Evolutionary conservation across 768 basidiomycete species (phyloP).

Genomic region (Nevesoporus exiguus): DNA sequence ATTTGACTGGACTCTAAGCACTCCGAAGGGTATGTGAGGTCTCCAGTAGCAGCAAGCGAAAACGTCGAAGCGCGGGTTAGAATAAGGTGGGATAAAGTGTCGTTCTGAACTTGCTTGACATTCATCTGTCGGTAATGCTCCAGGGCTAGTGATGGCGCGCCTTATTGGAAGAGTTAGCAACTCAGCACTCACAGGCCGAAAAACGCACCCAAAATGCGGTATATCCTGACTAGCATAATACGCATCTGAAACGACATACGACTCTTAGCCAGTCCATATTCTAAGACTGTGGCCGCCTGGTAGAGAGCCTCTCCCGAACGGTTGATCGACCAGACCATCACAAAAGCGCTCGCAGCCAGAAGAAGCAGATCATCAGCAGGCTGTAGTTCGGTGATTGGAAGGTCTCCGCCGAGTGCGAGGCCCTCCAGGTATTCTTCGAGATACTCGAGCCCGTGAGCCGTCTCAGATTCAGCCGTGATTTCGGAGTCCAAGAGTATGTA

Average conservation of each 20-base stretch:
- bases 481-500: constrained; percentile 49
- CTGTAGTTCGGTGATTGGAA: constrained; percentile 78
- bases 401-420: constrained; percentile 59
- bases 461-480: constrained; percentile 56
- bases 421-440: constrained; percentile 61
- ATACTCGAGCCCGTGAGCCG: constrained; percentile 48
- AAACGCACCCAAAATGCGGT: constrained; percentile 69
- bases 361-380: constrained; percentile 83
- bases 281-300: constrained; percentile 62
- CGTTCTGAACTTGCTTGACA: constrained; percentile 83
- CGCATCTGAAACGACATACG: constrained; percentile 78
- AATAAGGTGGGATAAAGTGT: constrained; percentile 83
- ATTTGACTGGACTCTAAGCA: constrained; percentile 79
- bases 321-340: constrained; percentile 59
- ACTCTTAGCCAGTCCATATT: constrained; percentile 69
- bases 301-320: constrained; percentile 57
- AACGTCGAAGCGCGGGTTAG: constrained; percentile 77
- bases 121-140: constrained; percentile 78
- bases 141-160: constrained; percentile 66
- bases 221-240: constrained; percentile 74
- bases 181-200: neutral
- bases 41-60: constrained; percentile 71
- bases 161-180: constrained; percentile 36
- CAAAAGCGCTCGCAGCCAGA: constrained; percentile 64
- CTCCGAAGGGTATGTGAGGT: constrained; percentile 71